Evolutionary conservation across 306 rosid species (phyloP), one percentile per base, ranked within the genome.

Genomic region (Castanea mollissima): DNA sequence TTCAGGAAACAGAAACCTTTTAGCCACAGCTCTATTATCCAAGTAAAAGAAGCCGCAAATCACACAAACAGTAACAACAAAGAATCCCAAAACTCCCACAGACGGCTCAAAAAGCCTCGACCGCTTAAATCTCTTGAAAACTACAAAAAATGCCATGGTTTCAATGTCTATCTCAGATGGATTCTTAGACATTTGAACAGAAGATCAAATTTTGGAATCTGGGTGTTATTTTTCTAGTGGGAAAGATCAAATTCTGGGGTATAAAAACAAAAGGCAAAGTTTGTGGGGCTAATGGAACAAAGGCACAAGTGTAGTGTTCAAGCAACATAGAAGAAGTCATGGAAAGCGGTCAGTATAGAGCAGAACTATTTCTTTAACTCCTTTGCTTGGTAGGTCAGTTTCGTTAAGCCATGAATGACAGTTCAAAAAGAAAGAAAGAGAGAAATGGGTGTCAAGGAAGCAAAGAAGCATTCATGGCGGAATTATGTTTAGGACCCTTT

Each of bases 391-490:
- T 71, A 31, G 93, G 85, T 92, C 86, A 84, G 90, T 76, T 82
- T 51, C 21, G 84, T 76, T 29, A 85, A 74, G 78, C 80, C 55
- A 78, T 79, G 81, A 78, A 72, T 73, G 71, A 72, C 74, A 72
- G 10, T 27, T 31, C 55, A 55, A 81, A 81, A 52, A 84, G 74
- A 34, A 15, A 54, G 41, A 38, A 85, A 49, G 54, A 49, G 46
- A 71, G 32, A 59, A 76, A 86, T 82, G 94, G 97, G 93, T 88
- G 89, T 82, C 32, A 27, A 86, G 73, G 82, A 91, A 88, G 98
- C 88, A 90, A 87, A 72, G 91, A 55, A 88, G 92, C 87, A 88
- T 89, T 93, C 89, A 90, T 90, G 89, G 88, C 80, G 80, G 78
- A 69, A 59, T 71, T 34, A 60, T 54, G 31, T 16, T 67, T 78